Conservation (phyloP, 352 stramenopile species). For the Phytophthora tubulina region DNA sequence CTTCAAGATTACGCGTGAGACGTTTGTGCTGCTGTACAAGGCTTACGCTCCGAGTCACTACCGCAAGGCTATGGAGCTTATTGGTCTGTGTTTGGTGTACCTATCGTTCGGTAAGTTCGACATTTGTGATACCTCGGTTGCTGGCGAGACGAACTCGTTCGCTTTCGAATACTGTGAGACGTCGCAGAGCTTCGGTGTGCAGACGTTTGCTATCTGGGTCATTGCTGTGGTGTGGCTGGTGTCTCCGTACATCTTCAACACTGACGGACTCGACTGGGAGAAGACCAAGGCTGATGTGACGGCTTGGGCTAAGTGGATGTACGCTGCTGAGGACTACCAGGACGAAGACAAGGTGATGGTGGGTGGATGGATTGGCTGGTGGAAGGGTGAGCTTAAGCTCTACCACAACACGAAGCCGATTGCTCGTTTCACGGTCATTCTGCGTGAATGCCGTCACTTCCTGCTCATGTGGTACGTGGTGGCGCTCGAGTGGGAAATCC, state of each 20-base stretch:
- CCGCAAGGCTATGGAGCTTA: conserved; percentile 82
- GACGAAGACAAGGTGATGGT: conserved; percentile 75
- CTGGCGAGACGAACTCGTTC: conserved; percentile 57
- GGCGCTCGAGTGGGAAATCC: conserved; percentile 68
- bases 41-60: conserved; percentile 80
- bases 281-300: conserved; percentile 85
- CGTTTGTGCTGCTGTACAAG: conserved; percentile 86
- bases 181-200: conserved; percentile 79
- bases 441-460: conserved; percentile 85
- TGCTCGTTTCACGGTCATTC: conserved; percentile 76
- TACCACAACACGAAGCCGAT: conserved; percentile 81
- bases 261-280: conserved; percentile 85
- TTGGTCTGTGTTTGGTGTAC: conserved; percentile 83
- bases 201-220: conserved; percentile 85
- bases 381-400: conserved; percentile 78
- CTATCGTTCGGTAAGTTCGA: conserved; percentile 74
- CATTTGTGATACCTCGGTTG: conserved; percentile 60
- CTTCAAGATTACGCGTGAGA: conserved; percentile 88
- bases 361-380: conserved; percentile 85
- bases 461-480: conserved; percentile 89
- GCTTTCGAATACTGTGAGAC: conserved; percentile 74
- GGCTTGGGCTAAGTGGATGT: conserved; percentile 88
- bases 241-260: conserved; percentile 89
- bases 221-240: conserved; percentile 81
- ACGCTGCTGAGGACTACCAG: conserved; percentile 67